Conservation (phyloP, 1,139 yeast genomes). For the Suhomyces bolitotheri region DNA sequence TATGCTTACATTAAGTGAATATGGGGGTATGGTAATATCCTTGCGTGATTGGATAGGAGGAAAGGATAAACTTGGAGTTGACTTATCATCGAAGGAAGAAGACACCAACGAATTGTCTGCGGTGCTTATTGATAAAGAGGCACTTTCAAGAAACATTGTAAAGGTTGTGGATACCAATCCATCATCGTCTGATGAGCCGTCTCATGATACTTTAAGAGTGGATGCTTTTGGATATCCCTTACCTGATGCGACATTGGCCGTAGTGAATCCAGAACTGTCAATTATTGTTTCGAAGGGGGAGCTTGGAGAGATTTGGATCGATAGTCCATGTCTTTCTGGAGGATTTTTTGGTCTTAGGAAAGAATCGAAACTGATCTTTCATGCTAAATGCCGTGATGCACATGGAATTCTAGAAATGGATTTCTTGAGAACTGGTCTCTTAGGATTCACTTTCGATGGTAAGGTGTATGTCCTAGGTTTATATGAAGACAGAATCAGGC, state of each 20-base stretch:
- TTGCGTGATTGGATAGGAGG: conserved; percentile 88
- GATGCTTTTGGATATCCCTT: conserved; percentile 94
- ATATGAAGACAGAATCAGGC: conserved; percentile 89
- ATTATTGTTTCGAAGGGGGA: conserved; percentile 66
- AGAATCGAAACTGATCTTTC: conserved; percentile 77
- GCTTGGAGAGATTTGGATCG: conserved; percentile 98
- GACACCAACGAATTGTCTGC: conserved; percentile 61
- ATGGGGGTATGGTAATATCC: conserved; percentile 94
- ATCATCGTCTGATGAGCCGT: conserved; percentile 53
- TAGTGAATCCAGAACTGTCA: conserved; percentile 89
- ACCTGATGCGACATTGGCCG: conserved; percentile 90
- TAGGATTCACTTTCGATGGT: conserved; percentile 87
- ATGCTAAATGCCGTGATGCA: conserved; percentile 75
- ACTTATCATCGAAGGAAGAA: conserved; percentile 31
- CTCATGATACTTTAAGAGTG: conserved; percentile 58
- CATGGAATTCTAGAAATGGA: conserved; percentile 70
- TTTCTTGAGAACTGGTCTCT: conserved; percentile 83
- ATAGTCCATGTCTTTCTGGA: conserved; percentile 83
- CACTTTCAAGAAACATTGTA: conserved; percentile 75
- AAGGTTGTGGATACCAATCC: conserved; percentile 67
- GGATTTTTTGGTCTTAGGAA: conserved; percentile 76
- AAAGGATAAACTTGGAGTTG: conserved; percentile 58
- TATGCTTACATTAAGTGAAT: conserved; percentile 83
- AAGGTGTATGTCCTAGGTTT: conserved; percentile 85
- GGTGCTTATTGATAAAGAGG: conserved; percentile 76